phyloP scores from a whole-genome alignment of 2,329 filamentous ascomycete genomes.

The Bisporella sp. region DNA sequence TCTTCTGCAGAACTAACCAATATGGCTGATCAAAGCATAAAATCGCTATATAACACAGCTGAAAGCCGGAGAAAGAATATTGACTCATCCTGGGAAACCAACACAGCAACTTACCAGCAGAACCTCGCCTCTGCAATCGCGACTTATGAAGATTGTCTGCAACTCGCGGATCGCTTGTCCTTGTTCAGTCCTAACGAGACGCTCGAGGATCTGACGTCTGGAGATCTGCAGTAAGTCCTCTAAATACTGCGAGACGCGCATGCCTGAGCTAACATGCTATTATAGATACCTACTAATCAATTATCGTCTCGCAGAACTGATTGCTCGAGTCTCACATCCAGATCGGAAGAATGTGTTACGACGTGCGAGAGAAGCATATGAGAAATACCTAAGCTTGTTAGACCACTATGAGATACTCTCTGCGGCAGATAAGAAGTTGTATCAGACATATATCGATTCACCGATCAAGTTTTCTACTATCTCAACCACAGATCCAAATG shows the following conservation, averaged over 20 bases:
- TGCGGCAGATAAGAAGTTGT: conserved; percentile 56
- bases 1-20: background rate
- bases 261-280: background rate
- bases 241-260: no score
- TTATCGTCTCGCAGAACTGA: conserved; percentile 73
- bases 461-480: conserved; percentile 68
- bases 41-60: conserved; percentile 45
- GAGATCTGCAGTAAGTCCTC: conserved; percentile 62
- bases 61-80: conserved; percentile 49
- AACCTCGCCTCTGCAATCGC: conserved; percentile 60
- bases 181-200: conserved; percentile 90
- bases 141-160: conserved; percentile 66
- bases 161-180: conserved; percentile 61
- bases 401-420: conserved; percentile 73
- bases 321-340: conserved; percentile 56
- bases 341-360: conserved; percentile 59
- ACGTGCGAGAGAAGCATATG: conserved; percentile 63
- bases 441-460: conserved; percentile 66
- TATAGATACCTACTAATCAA: conserved; percentile 66
- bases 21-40: conserved; percentile 39
- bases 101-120: conserved; percentile 58
- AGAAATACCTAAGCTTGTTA: conserved; percentile 67
- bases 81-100: conserved; percentile 57
- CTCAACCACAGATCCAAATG: conserved; percentile 55
- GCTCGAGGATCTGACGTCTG: conserved; percentile 77